These are phyloP conservation scores for Piloderma croceum DNA, from an alignment of 768 basidiomycete genomes.

Conservation along the genomic window DNA sequence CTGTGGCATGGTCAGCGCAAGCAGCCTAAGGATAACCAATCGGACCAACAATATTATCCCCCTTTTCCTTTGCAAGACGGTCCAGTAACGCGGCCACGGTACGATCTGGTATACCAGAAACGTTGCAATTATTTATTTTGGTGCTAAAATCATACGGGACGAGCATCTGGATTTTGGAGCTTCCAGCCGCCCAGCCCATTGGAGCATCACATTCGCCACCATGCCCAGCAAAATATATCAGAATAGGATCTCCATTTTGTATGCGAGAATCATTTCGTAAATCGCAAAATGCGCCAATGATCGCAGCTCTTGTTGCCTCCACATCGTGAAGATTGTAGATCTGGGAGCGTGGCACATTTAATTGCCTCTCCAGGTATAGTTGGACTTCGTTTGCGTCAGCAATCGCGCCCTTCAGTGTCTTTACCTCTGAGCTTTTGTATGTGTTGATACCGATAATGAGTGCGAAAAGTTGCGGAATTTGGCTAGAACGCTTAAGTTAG, in stretches of 20 bases:
- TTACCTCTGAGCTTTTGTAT: slow-evolving; percentile 27
- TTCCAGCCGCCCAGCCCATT: slow-evolving; percentile 21
- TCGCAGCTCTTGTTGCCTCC: slow-evolving; percentile 31
- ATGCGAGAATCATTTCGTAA: slow-evolving; percentile 22
- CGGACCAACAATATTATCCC: slow-evolving; percentile 11
- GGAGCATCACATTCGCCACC: slow-evolving; percentile 33
- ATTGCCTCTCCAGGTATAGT: slow-evolving; percentile 23
- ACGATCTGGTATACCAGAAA: slow-evolving; percentile 12
- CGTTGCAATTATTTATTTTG: slow-evolving; percentile 11
- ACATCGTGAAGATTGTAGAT: slow-evolving; percentile 35
- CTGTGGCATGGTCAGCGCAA: neutral
- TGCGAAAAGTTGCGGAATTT: slow-evolving; percentile 35
- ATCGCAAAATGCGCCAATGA: slow-evolving; percentile 25
- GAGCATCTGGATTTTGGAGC: slow-evolving; percentile 29
- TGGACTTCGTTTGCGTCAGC: slow-evolving; percentile 36
- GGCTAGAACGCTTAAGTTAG: too few species aligned
- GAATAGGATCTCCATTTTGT: slow-evolving; percentile 26
- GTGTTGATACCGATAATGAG: slow-evolving; percentile 41
- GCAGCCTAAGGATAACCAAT: neutral
- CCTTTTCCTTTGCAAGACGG: slow-evolving; percentile 9
- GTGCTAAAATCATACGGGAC: slow-evolving; percentile 30
- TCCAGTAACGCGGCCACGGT: slow-evolving; percentile 8
- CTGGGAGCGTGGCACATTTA: slow-evolving; percentile 27
- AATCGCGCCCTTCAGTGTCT: slow-evolving; percentile 31
- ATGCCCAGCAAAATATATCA: slow-evolving; percentile 43